Conservation (phyloP, 2,329 filamentous ascomycete species). For the Sporothrix globosa region DNA sequence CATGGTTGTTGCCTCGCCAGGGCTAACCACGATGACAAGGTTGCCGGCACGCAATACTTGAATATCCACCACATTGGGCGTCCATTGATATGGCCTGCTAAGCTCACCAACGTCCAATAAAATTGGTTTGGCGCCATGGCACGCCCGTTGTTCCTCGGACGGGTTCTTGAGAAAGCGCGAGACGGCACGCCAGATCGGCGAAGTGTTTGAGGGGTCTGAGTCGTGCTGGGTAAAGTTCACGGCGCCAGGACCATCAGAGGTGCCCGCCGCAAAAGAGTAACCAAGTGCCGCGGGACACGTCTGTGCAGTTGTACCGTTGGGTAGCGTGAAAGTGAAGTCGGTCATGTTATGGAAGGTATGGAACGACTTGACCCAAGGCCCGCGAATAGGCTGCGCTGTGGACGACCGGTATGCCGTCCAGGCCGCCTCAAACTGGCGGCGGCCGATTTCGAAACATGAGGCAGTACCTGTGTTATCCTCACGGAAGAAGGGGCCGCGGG, state of each 20-base stretch:
- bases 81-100: conserved; percentile 79
- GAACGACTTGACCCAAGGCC: conserved; percentile 71
- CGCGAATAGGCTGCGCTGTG: conserved; percentile 60
- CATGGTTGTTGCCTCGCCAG: conserved; percentile 92
- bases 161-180: conserved; percentile 73
- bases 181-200: conserved; percentile 78
- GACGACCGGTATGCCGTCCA: conserved; percentile 53
- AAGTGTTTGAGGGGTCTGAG: conserved; percentile 65
- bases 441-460: conserved; percentile 77
- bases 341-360: conserved; percentile 82
- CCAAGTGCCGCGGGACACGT: conserved; percentile 87
- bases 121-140: conserved; percentile 81
- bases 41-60: conserved; percentile 84
- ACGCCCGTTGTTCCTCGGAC: conserved; percentile 68
- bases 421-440: conserved; percentile 65
- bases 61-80: conserved; percentile 87
- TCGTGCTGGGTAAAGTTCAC: conserved; percentile 93
- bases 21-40: conserved; percentile 78
- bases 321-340: conserved; percentile 70
- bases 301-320: conserved; percentile 69
- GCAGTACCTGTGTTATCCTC: conserved; percentile 69
- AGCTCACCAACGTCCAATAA: conserved; percentile 86
- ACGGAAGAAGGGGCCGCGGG: conserved; percentile 68
- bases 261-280: conserved; percentile 88
- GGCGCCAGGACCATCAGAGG: conserved; percentile 81